phyloP scores from a whole-genome alignment of 2,329 filamentous ascomycete genomes.

The Pseudogymnoascus sp. region DNA sequence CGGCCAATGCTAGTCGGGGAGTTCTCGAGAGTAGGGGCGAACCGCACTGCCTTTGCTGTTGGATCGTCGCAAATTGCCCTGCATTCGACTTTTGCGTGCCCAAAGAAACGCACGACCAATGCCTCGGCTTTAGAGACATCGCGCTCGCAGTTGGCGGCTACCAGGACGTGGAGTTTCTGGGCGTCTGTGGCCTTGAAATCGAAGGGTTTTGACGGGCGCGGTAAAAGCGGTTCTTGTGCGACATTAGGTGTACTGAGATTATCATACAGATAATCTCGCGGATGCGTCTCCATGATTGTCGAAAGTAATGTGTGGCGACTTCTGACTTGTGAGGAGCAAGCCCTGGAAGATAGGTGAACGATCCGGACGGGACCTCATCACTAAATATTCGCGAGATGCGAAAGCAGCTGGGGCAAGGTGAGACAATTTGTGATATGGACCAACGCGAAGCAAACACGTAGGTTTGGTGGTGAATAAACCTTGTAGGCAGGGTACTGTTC shows the following conservation, averaged over 20 bases:
- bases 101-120: conserved; percentile 60
- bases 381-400: conserved; percentile 3
- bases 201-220: conserved; percentile 18
- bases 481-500: background rate
- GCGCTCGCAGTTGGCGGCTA: conserved; percentile 58
- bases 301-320: background rate
- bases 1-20: conserved; percentile 17
- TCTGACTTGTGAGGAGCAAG: background rate
- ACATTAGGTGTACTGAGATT: background rate
- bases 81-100: conserved; percentile 54
- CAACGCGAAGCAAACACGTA: conserved; percentile 7
- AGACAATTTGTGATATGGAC: background rate
- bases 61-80: conserved; percentile 60
- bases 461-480: background rate
- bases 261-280: background rate
- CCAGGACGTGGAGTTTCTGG: conserved; percentile 52
- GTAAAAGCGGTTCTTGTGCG: conserved; percentile 16
- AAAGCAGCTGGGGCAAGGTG: background rate
- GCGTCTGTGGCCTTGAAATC: conserved; percentile 40
- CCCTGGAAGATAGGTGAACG: background rate
- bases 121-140: conserved; percentile 60
- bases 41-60: conserved; percentile 52
- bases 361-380: conserved; percentile 1
- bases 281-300: background rate
- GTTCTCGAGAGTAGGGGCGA: conserved; percentile 26